Evolutionary conservation across 2,329 filamentous ascomycete genomes (phyloP), one percentile per base, ranked within the genome.

Genomic region (Exophiala xenobiotica): DNA sequence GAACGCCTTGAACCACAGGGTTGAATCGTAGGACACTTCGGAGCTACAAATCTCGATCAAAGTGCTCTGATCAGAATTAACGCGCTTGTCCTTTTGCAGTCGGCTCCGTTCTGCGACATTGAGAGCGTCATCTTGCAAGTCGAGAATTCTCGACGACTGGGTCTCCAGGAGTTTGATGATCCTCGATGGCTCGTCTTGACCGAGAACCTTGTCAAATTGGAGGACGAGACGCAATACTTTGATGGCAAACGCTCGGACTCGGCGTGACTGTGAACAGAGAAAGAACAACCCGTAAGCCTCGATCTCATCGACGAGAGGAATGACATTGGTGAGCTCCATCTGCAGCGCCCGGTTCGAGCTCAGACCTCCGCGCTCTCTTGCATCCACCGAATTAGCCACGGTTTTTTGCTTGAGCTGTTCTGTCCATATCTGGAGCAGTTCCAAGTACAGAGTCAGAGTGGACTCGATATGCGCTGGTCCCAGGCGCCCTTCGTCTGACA

Each of bases 281-380:
- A 99, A 99, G 75, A 99, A 99, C 2, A 99, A 72, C 0, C 93
- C 95, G 66, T 97, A 93, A 0, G 92, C 95, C 68, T 99, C 93
- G 12, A 96, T 88, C 68, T 96, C 91, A 61, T 99, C 93, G 20
- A 99, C 92, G 65, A 97, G 88, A 1, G 90, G 90, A 77, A 91
- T 89, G 2, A 95, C 86, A 50, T 86, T 88, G 0, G 91, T 95
- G 24, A 95, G 73, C 69, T 96, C 91, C 23, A 96, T 79, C 54
- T 90, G 87, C 53, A 88, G 74, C 9, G 83, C 88, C 49, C 89
- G 78, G 59, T 51, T 35, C 11, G 56, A 44, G 29, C 23, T 53
- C 2, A 46, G 7, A 3, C 45, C 53, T 14, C 31, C 40, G 29
- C 51, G 78, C 40, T 91, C 88, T 5, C 78, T 72, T 2, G 78